Evolutionary conservation across 495 filamentous ascomycete genomes (phyloP).

Genomic region (Tuber aestivum): DNA sequence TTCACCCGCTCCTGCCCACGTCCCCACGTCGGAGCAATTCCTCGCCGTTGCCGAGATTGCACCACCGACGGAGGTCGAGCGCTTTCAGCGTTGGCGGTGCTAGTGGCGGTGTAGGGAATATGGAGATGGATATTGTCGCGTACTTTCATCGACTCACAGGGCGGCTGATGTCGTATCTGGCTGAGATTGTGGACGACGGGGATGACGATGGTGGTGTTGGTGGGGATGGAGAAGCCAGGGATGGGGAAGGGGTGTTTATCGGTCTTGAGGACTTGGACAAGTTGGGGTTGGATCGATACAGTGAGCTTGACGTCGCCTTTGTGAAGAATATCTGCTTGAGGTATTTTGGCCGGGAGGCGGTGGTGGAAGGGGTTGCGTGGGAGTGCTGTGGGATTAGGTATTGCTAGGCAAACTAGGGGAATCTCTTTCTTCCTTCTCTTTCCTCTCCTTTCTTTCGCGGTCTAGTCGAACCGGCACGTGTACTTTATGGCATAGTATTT

Average conservation of each 20-base stretch:
- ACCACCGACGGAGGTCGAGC: constrained; percentile 38
- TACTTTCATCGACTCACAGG: constrained; percentile 88
- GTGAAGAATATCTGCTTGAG: constrained; percentile 26
- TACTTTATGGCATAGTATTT: background rate
- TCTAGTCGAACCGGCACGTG: background rate
- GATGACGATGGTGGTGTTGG: constrained; percentile 46
- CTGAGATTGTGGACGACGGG: constrained; percentile 58
- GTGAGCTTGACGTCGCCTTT: constrained; percentile 34
- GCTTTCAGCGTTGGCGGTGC: constrained; percentile 9
- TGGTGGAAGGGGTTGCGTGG: constrained; percentile 42
- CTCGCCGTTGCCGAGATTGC: constrained; percentile 15
- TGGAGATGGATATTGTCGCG: constrained; percentile 73
- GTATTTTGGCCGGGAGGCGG: constrained; percentile 38
- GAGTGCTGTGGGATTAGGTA: constrained; percentile 34
- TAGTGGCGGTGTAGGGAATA: background rate
- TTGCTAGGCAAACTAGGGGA: constrained; percentile 20
- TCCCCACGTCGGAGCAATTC: constrained; percentile 31
- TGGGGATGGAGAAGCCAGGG: constrained; percentile 45
- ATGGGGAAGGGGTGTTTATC: constrained; percentile 41
- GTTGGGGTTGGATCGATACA: constrained; percentile 35
- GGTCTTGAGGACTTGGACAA: constrained; percentile 34
- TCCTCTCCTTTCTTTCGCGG: background rate
- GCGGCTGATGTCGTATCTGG: constrained; percentile 61
- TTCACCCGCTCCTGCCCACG: constrained; percentile 37
- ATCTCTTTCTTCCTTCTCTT: background rate